phyloP scores from a whole-genome alignment of 2,329 filamentous ascomycete genomes.

The Myriosclerotinia scirpicola region DNA sequence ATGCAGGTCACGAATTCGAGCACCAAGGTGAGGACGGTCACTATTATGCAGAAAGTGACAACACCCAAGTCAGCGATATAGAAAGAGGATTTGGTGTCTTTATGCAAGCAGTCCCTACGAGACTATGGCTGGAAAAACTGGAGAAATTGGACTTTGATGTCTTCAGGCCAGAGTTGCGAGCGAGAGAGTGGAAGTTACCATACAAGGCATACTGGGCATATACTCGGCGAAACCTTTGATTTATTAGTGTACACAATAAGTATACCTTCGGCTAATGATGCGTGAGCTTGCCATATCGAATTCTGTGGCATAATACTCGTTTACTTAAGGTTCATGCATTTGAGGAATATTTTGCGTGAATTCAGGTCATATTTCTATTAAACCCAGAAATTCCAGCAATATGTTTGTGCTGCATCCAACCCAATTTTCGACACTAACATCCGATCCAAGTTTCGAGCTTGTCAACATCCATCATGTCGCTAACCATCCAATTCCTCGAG shows the following conservation, averaged over 20 bases:
- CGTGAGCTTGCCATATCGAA: neutral
- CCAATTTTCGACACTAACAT: neutral
- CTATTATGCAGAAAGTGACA: constrained; percentile 47
- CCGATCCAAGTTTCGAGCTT: neutral
- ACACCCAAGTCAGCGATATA: constrained; percentile 50
- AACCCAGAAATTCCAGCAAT: constrained; percentile 10
- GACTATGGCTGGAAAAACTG: constrained; percentile 74
- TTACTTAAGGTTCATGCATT: neutral
- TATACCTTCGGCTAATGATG: neutral
- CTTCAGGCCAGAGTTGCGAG: constrained; percentile 61
- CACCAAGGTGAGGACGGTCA: constrained; percentile 76
- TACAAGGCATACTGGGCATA: constrained; percentile 70
- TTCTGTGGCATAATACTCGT: neutral
- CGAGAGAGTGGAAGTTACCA: constrained; percentile 79
- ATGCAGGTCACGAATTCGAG: constrained; percentile 84
- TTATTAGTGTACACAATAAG: constrained; percentile 7
- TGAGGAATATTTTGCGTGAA: neutral
- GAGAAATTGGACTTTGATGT: constrained; percentile 85
- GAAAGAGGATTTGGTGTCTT: constrained; percentile 75
- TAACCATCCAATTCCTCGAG: neutral
- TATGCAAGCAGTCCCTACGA: constrained; percentile 75
- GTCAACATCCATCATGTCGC: neutral
- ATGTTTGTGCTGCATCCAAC: neutral
- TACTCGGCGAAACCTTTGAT: constrained; percentile 49
- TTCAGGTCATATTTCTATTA: neutral